Conservation (phyloP, 2,329 filamentous ascomycete species). For the Penicillium sumatraense region DNA sequence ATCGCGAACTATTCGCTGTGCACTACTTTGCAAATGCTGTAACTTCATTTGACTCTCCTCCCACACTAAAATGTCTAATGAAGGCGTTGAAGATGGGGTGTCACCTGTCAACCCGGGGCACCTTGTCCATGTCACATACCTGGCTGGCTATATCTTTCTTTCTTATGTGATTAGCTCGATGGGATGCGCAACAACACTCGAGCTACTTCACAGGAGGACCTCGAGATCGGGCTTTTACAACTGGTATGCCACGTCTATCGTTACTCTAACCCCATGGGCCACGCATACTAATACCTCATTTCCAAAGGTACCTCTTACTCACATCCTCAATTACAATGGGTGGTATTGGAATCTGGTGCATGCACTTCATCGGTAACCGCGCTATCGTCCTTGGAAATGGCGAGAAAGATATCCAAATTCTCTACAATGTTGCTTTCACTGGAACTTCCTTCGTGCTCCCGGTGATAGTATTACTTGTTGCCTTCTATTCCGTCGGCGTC, state of each 20-base stretch:
- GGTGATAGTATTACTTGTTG: slow-evolving; percentile 72
- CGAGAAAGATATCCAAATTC: slow-evolving; percentile 67
- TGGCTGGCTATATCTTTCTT: slow-evolving; percentile 69
- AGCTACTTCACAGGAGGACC: slow-evolving; percentile 77
- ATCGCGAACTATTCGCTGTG: neutral
- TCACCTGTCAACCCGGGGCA: neutral
- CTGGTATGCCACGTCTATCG: slow-evolving; percentile 55
- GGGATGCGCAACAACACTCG: slow-evolving; percentile 78
- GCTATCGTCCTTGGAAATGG: slow-evolving; percentile 74
- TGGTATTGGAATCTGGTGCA: slow-evolving; percentile 74
- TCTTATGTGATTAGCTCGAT: slow-evolving; percentile 73
- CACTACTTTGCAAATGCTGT: neutral
- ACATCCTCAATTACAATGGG: slow-evolving; percentile 73
- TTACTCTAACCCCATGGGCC: neutral
- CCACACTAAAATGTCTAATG: slow-evolving; percentile 24
- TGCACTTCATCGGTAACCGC: slow-evolving; percentile 84
- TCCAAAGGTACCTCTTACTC: slow-evolving; percentile 62
- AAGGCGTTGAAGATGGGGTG: slow-evolving; percentile 8
- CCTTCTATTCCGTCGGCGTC: slow-evolving; percentile 71
- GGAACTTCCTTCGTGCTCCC: slow-evolving; percentile 80
- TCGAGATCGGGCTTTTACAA: slow-evolving; percentile 71
- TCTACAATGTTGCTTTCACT: slow-evolving; percentile 74
- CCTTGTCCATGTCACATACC: slow-evolving; percentile 27
- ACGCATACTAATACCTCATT: neutral
- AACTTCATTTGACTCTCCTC: neutral